These are phyloP conservation scores for Nigrospora oryzae DNA, from an alignment of 2,329 filamentous ascomycete genomes.

Conservation along the genomic window DNA sequence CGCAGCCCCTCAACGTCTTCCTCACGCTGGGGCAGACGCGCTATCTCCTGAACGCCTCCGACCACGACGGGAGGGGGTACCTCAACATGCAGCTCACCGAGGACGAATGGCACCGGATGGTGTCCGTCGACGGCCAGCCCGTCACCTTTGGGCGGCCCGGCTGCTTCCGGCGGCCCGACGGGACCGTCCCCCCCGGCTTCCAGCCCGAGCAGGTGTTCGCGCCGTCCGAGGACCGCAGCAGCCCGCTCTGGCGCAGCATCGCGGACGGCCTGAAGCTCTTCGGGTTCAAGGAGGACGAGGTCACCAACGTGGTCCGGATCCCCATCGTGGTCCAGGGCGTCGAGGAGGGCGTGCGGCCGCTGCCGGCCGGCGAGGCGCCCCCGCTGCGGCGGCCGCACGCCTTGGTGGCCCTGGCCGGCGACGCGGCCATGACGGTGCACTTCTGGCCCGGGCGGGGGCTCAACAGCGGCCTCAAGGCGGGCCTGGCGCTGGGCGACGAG, in stretches of 20 bases:
- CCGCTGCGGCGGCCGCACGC: slow-evolving; percentile 16
- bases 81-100: slow-evolving; percentile 27
- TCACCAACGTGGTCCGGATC: slow-evolving; percentile 26
- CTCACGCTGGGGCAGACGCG: slow-evolving; percentile 26
- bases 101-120: slow-evolving; percentile 25
- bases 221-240: slow-evolving; percentile 19
- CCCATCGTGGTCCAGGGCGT: slow-evolving; percentile 26
- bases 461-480: slow-evolving; percentile 27
- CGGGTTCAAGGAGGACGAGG: slow-evolving; percentile 24
- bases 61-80: slow-evolving; percentile 22
- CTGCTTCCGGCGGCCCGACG: slow-evolving; percentile 16
- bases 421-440: slow-evolving; percentile 26
- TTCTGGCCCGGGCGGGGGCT: slow-evolving; percentile 27
- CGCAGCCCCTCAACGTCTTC: slow-evolving; percentile 26
- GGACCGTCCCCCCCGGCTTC: slow-evolving; percentile 20
- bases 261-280: slow-evolving; percentile 26
- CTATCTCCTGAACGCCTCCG: slow-evolving; percentile 26
- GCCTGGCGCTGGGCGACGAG: slow-evolving; percentile 24
- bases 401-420: slow-evolving; percentile 23
- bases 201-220: slow-evolving; percentile 20
- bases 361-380: slow-evolving; percentile 15
- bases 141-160: slow-evolving; percentile 23
- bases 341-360: slow-evolving; percentile 18
- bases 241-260: slow-evolving; percentile 22
- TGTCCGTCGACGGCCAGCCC: slow-evolving; percentile 19